Evolutionary conservation across 2,329 filamentous ascomycete genomes (phyloP), one percentile per base, ranked within the genome.

Genomic region (Pseudopithomyces chartarum): DNA sequence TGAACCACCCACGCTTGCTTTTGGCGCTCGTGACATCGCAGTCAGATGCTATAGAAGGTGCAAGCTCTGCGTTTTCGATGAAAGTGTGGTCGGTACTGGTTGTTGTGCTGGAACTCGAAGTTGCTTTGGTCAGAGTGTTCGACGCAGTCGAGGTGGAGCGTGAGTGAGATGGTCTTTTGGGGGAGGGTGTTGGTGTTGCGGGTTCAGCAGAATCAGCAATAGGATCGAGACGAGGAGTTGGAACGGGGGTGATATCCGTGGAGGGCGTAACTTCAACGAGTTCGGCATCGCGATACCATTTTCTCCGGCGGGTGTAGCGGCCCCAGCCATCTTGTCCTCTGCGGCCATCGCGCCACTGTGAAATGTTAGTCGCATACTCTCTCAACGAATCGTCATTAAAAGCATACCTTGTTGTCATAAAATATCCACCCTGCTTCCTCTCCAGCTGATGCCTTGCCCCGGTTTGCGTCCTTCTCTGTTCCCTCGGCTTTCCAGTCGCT

Each of bases 241-340:
- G 77, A 55, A 79, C 68, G 13, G 79, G 69, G 47, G 80, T 77
- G 29, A 79, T 72, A 58, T 81, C 80, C 49, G 79, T 68, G 57
- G 78, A 73, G 19, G 79, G 69, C 39, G 77, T 73, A 61, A 89
- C 79, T 71, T 99, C 95, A 33, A 97, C 91, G 3, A 99, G 85
- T 78, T 99, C 95, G 10, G 95, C 95, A 71, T 98, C 95, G 38
- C 95, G 90, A 71, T 92, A 95, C 95, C 95, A 99, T 78, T 98
- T 97, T 60, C 95, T 82, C 20, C 95, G 87, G 13, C 95, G 86
- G 0, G 95, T 99, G 83, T 96, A 99, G 55, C 92, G 87, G 39
- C 91, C 91, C 95, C 95, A 99, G 52, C 93, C 91, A 67, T 99
- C 95, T 72, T 86, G 84, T 3, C 91, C 91, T 57, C 92, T 85